A percentile compares a stretch with the other conserved stretches of the same genome.
These are phyloP conservation scores for Endogone sp. DNA, from an alignment of 192 early-diverging fungal species.

Conservation along the genomic window DNA sequence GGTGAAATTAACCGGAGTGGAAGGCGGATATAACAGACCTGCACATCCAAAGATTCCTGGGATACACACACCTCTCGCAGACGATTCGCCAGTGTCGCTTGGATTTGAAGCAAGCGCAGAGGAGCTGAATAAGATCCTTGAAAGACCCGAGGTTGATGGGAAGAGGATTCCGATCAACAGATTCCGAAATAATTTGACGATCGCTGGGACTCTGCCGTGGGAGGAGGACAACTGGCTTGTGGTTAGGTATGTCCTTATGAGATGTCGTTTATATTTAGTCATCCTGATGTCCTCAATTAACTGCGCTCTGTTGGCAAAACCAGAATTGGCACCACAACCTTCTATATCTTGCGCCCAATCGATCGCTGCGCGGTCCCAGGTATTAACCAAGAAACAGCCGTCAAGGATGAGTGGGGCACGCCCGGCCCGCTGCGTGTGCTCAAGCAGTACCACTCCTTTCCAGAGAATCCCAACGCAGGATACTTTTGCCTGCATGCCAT, in stretches of 20 bases:
- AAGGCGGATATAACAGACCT: constrained; percentile 16
- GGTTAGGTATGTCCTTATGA: constrained; percentile 13
- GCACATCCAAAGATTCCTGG: constrained; percentile 29
- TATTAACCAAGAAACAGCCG: constrained; percentile 30
- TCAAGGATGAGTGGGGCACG: constrained; percentile 21
- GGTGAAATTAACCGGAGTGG: constrained; percentile 13
- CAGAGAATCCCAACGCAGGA: constrained; percentile 12
- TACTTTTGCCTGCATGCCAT: constrained; percentile 24
- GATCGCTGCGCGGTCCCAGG: constrained; percentile 24
- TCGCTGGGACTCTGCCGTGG: constrained; percentile 22
- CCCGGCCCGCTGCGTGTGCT: constrained; percentile 10
- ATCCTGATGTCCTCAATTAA: background rate
- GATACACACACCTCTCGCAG: constrained; percentile 19
- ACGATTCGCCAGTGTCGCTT: constrained; percentile 28
- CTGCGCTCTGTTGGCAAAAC: background rate
- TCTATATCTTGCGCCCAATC: constrained; percentile 24
- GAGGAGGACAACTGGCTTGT: constrained; percentile 36
- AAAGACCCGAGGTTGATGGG: constrained; percentile 8
- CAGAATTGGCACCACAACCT: constrained; percentile 27
- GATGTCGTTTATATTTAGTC: background rate
- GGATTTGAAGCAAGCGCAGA: constrained; percentile 17
- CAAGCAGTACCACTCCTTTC: constrained; percentile 6
- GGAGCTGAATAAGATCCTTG: constrained; percentile 13
- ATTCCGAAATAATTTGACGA: constrained; percentile 28
- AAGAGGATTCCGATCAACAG: constrained; percentile 15